These are phyloP conservation scores for Aphanomyces invadans DNA, from an alignment of 352 stramenopile genomes.

Conservation along the genomic window DNA sequence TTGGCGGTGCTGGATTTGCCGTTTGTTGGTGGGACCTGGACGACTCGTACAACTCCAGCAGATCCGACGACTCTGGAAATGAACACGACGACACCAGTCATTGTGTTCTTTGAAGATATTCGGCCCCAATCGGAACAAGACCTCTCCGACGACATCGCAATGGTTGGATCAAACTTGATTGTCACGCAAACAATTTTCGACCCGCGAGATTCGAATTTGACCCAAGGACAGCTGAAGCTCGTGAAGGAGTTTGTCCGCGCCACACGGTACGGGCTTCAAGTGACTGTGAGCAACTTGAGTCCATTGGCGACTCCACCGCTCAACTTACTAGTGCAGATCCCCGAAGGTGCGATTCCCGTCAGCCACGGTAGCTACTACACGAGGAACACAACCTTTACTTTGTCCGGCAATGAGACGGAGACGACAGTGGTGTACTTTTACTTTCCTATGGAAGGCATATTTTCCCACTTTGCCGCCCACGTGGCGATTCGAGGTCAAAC, in stretches of 20 bases:
- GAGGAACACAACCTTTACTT: conserved; percentile 34
- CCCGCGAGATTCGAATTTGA: conserved; percentile 24
- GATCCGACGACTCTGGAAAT: background rate
- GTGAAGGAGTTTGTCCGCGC: conserved; percentile 43
- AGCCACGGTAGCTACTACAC: conserved; percentile 37
- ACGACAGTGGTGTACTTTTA: conserved; percentile 48
- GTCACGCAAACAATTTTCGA: conserved; percentile 44
- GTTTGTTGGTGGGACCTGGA: conserved; percentile 7
- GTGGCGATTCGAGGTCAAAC: conserved; percentile 34
- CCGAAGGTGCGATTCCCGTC: conserved; percentile 44
- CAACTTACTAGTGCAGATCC: conserved; percentile 59
- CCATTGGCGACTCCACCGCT: conserved; percentile 29
- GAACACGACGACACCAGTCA: conserved; percentile 23
- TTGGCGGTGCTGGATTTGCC: conserved; percentile 46
- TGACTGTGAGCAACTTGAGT: conserved; percentile 55
- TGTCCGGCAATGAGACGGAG: conserved; percentile 37
- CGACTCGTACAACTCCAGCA: background rate
- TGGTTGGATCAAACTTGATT: conserved; percentile 29
- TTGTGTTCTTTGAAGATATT: conserved; percentile 54
- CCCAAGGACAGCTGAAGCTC: conserved; percentile 21
- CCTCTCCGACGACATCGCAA: conserved; percentile 29
- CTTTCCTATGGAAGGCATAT: conserved; percentile 41
- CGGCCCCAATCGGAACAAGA: conserved; percentile 24
- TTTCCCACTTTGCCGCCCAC: conserved; percentile 45
- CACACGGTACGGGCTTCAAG: conserved; percentile 39